Base-by-base conservation (phyloP, 2,329 filamentous ascomycete genomes). In the Beauveria sp. region DNA sequence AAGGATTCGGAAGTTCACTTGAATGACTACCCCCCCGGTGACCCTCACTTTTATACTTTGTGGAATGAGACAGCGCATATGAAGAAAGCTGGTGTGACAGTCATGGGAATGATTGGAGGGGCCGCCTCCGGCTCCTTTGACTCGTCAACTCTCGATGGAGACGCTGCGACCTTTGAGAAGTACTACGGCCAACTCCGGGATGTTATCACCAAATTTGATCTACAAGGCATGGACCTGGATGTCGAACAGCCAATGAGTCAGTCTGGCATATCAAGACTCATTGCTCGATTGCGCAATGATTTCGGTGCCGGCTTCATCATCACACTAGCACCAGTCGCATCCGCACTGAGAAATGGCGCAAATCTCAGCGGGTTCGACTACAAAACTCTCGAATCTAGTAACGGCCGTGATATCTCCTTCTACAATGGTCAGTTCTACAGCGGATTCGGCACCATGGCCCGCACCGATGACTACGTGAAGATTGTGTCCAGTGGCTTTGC, bases 341-440 rank as follows among this genome's bases (percentile, higher is more conserved):
- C 89, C 0, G 91, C 90, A 0, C 72, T 85, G 18, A 80, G 84
- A 45, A 72, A 75, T 58, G 71, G 72, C 12, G 72, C 71, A 20
- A 88, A 89, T 69, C 78, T 96, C 1, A 91, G 87, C 56, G 91
- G 91, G 0, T 96, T 96, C 73, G 81, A 84, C 68, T 95, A 96
- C 71, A 79, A 83, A 24, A 77, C 84, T 22, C 80, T 96, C 1
- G 90, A 95, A 68, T 77, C 79, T 10, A 79, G 81, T 65, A 77
- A 82, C 2, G 86, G 86, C 0, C 73, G 75, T 12, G 79, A 86
- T 59, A 88, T 96, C 34, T 80, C 80, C 1, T 96, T 90, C 83
- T 96, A 96, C 71, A 96, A 96, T 68, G 81, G 86, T 5, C 92
- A 96, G 70, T 95, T 96, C 73, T 96, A 96, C 78, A 93, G 89